Base-by-base conservation (phyloP, 2,329 filamentous ascomycete species). In the Geosmithia flava region DNA sequence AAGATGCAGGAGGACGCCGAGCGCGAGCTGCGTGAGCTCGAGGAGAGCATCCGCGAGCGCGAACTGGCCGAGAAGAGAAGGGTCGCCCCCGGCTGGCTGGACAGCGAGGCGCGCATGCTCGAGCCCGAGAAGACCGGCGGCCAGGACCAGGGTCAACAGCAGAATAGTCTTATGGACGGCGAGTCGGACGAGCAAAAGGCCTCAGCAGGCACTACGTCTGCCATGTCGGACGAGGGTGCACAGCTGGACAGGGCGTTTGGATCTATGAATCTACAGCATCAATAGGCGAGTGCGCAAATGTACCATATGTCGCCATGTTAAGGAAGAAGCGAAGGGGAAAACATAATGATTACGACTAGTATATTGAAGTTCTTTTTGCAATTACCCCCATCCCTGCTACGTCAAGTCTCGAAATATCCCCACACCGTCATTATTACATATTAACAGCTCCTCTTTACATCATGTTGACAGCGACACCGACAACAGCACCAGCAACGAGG, bases 31-130 rank as follows among this genome's bases (percentile, higher is more conserved):
- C 67, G 71, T 47, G 77, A 76, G 19, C 87, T 93, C 68, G 82
- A 93, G 55, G 78, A 83, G 51, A 72, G 68, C 46, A 78, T 85
- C 50, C 67, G 64, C 49, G 77, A 74, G 40, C 71, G 81, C 49
- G 85, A 90, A 53, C 68, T 90, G 52, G 83, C 83, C 4, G 85
- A 90, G 76, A 91, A 89, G 73, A 72, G 87, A 54, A 71, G 85
- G 48, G 75, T 89, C 17, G 87, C 87, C 11, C 87, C 86, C 0
- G 86, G 87, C 1, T 93, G 85, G 83, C 66, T 91, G 55, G 86
- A 91, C 57, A 85, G 83, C 55, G 81, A 87, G 48, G 75, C 78
- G 46, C 70, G 80, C 47, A 66, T 91, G 45, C 62, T 91, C 47
- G 75, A 85, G 64, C 86, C 86, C 0, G 79, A 84, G 65, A 75